Conservation (phyloP, 2,329 filamentous ascomycete genomes). For the Geoglossum cookeanum region DNA sequence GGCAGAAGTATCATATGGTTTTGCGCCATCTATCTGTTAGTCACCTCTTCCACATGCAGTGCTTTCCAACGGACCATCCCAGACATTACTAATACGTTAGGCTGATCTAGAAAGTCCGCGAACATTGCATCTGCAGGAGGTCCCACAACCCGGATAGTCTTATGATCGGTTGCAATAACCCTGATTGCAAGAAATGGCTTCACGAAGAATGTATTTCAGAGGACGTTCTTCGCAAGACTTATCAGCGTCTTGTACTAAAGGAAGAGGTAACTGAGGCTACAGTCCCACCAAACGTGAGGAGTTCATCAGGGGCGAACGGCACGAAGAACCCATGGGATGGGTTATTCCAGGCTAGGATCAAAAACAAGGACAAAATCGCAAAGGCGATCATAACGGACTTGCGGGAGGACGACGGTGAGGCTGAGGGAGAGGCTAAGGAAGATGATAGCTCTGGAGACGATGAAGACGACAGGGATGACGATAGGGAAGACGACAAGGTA, state of each 20-base stretch:
- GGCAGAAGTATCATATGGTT: conserved; percentile 40
- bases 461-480: background rate
- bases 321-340: conserved; percentile 5
- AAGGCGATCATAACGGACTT: conserved; percentile 3
- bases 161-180: conserved; percentile 37
- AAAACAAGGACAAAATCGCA: conserved; percentile 3
- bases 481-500: background rate
- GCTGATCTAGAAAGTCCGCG: conserved; percentile 10
- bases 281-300: background rate
- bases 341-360: conserved; percentile 3
- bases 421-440: background rate
- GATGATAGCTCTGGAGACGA: background rate
- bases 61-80: background rate
- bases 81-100: background rate
- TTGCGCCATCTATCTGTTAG: conserved; percentile 40
- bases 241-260: conserved; percentile 17
- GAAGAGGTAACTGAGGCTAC: background rate
- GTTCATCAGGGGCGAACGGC: background rate
- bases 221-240: conserved; percentile 32
- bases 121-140: conserved; percentile 35
- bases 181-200: conserved; percentile 39
- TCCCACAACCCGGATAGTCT: conserved; percentile 44
- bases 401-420: background rate
- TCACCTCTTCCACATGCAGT: conserved; percentile 5
- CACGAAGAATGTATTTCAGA: conserved; percentile 43